A percentile compares a stretch with the other conserved stretches of the same genome.
These are phyloP conservation scores for Colletotrichum truncatum DNA, from an alignment of 2,329 filamentous ascomycete genomes.

Conservation along the genomic window DNA sequence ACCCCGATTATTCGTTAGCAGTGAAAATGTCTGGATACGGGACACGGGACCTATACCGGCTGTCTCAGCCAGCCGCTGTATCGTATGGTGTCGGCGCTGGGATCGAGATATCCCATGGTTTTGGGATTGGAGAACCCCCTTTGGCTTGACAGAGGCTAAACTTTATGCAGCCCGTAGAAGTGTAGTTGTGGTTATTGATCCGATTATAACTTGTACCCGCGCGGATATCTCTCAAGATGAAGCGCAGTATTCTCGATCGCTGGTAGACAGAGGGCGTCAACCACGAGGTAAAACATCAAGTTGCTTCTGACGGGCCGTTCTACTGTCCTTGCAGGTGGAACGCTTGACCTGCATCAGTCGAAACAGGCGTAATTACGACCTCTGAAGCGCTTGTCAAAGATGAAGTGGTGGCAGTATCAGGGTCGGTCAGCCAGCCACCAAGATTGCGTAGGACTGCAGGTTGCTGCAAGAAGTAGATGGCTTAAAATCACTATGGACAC, in stretches of 20 bases:
- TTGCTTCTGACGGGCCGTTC: slow-evolving; percentile 1
- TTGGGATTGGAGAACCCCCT: too few species aligned
- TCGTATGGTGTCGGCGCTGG: not conserved
- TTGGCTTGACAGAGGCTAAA: too few species aligned
- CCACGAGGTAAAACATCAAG: not conserved
- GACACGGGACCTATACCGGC: not conserved
- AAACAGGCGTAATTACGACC: not conserved
- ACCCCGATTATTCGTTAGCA: not conserved
- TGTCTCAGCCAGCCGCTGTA: not conserved
- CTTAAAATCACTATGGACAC: not conserved
- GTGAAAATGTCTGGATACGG: not conserved
- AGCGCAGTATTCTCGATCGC: not conserved
- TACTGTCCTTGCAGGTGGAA: not conserved
- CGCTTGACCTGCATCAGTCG: slow-evolving; percentile 6
- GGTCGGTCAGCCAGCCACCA: not conserved
- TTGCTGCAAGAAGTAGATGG: not conserved
- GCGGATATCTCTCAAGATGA: not conserved
- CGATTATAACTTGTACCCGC: not conserved
- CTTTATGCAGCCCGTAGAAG: too few species aligned
- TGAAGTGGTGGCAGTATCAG: not conserved
- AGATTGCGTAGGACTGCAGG: not conserved
- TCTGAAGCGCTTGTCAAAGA: not conserved
- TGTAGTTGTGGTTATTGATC: too few species aligned
- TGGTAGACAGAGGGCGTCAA: not conserved
- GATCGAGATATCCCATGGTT: not conserved